Base-by-base conservation (phyloP, 345 rosid species). In the Hibiscus mutabilis region DNA sequence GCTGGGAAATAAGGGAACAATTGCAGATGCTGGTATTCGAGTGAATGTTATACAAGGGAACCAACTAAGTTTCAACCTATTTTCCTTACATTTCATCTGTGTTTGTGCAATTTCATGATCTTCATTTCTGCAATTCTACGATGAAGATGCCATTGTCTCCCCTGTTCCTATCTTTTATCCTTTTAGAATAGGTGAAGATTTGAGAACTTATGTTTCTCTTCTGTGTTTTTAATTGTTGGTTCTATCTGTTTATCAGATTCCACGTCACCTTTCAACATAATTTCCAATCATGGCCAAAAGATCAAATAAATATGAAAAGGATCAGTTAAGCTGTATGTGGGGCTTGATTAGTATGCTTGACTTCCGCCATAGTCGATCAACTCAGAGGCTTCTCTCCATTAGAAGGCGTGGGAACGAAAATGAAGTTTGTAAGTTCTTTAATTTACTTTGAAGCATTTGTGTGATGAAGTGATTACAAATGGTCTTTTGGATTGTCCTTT, bases 251-350 rank as follows among this genome's bases (percentile, higher is more conserved):
- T 21, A 42, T 61, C 82, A 78, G 80, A 69, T 70, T 78, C 44
- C 63, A 66, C 66, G 78, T 35, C 22, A n/a, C 65, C 68, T 42
- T 47, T 53, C 19, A 72, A 22, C 65, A 42, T 33, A 53, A 62
- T 1, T 31, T 73, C 67, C 24, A 29, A 76, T 25, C 21, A 89
- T 89, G 95, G 81, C 89, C 33, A 86, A 85, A 80, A 78, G 56
- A 72, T 80, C 90, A 56, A 83, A 76, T 60, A 84, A 80, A 73
- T 75, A 83, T 72, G 88, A 87, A 76, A 83, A 81, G 73, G 89
- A 82, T 70, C 96, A 88, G 70, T 74, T 78, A 3, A 97, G 97
- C 49, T 95, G 97, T 78, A 89, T 86, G 88, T 82, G 96, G 97
- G 86, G 93, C 52, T 82, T 91, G 69, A 86, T 91, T 62, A 91